Evolutionary conservation across 1,284 basidiomycete genomes (phyloP).

Genomic region (Testicularia cyperi): DNA sequence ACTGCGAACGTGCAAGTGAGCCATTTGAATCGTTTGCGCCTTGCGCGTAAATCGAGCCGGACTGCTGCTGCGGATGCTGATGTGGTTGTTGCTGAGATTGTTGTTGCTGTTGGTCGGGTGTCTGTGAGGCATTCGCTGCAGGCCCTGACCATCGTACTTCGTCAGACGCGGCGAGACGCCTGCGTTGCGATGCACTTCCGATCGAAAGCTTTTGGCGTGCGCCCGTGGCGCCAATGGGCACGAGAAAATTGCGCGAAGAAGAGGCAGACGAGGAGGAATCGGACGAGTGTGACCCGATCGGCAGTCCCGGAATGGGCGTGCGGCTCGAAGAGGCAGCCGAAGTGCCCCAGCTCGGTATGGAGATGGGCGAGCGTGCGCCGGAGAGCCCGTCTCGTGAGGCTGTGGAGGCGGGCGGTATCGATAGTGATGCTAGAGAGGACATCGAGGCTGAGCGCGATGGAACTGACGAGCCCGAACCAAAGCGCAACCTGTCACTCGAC

Average conservation of each 20-base stretch:
- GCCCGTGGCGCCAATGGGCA: conserved; percentile 52
- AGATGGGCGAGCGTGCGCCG: background rate
- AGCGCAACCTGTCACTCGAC: conserved; percentile 14
- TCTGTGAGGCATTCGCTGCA: no score
- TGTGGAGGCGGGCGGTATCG: no score
- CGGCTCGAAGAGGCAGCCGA: background rate
- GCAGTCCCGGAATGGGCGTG: conserved; percentile 4
- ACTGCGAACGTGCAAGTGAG: conserved; percentile 13
- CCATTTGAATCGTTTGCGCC: no score
- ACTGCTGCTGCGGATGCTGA: background rate
- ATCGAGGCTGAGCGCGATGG: no score
- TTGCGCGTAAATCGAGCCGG: background rate
- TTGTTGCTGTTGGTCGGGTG: no score
- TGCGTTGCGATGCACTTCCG: conserved; percentile 38
- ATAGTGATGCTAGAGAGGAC: no score
- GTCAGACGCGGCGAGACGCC: conserved; percentile 23
- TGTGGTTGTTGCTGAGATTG: no score
- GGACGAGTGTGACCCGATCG: conserved; percentile 9
- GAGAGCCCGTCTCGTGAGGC: background rate
- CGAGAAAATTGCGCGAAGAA: conserved; percentile 44
- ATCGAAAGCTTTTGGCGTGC: conserved; percentile 53
- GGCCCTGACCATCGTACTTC: conserved; percentile 13
- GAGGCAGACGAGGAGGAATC: conserved; percentile 6
- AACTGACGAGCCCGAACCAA: conserved; percentile 1
- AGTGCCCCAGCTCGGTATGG: background rate